Percentiles rank a stretch among this genome's conserved stretches.
phyloP scores from a whole-genome alignment of 179 eudicot genomes.

The Patellifolia procumbens region DNA sequence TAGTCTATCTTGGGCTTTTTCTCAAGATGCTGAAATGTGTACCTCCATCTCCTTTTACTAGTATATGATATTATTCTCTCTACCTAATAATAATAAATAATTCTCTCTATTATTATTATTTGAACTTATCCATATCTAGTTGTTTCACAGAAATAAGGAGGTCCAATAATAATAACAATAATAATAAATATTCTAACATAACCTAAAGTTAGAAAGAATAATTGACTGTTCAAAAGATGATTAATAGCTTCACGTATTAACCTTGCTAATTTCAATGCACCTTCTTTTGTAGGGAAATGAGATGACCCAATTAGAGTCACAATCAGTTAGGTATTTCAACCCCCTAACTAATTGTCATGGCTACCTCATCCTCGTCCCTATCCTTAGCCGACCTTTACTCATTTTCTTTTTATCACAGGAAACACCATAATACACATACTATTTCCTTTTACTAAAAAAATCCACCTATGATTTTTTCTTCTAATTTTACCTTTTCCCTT shows the following conservation, averaged over 20 bases:
- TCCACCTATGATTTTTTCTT: background rate
- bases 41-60: slow-evolving; percentile 13
- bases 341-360: slow-evolving; percentile 25
- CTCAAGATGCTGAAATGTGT: slow-evolving; percentile 35
- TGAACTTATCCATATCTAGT: slow-evolving; percentile 29
- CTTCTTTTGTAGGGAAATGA: slow-evolving; percentile 11
- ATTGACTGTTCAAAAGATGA: slow-evolving; percentile 17
- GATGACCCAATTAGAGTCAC: slow-evolving; percentile 25
- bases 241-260: slow-evolving; percentile 23
- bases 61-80: slow-evolving; percentile 20
- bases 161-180: background rate
- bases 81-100: slow-evolving; percentile 2
- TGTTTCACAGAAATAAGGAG: background rate
- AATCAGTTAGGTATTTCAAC: slow-evolving; percentile 39
- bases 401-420: background rate
- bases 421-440: background rate
- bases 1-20: slow-evolving; percentile 31
- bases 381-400: slow-evolving; percentile 31
- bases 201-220: slow-evolving; percentile 7
- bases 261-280: slow-evolving; percentile 23
- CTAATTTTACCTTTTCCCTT: too few species aligned
- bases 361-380: slow-evolving; percentile 30
- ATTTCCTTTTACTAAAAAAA: background rate
- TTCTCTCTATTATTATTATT: slow-evolving; percentile 23
- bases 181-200: too few species aligned